These are phyloP conservation scores for Solanum lignicaule DNA, from an alignment of 257 asterid species.

Conservation along the genomic window DNA sequence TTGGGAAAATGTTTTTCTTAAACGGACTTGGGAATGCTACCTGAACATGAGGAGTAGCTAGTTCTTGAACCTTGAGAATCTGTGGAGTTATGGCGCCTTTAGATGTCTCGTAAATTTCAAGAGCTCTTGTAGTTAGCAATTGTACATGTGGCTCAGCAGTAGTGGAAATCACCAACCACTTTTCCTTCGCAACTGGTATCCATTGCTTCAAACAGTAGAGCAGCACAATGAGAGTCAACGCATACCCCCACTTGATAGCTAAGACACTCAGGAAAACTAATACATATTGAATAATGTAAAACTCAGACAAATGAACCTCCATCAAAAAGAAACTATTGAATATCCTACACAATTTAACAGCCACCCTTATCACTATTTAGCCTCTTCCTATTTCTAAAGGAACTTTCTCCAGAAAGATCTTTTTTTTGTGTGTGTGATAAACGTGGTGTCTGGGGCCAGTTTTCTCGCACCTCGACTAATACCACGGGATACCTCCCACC, in stretches of 20 bases:
- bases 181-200: conserved; percentile 66
- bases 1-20: neutral
- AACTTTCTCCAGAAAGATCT: neutral
- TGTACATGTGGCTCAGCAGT: conserved; percentile 65
- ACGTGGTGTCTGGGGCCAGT: neutral
- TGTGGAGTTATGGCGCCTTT: conserved; percentile 58
- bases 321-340: neutral
- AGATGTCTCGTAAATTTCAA: conserved; percentile 58
- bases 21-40: conserved; percentile 16
- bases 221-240: neutral
- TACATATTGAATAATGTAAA: neutral
- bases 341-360: neutral
- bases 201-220: conserved; percentile 42
- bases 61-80: conserved; percentile 54
- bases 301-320: neutral
- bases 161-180: conserved; percentile 59
- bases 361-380: neutral
- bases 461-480: neutral
- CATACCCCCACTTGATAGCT: neutral
- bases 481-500: neutral
- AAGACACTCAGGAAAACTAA: neutral
- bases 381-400: neutral
- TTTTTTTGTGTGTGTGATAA: neutral
- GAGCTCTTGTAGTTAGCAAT: conserved; percentile 38
- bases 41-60: conserved; percentile 66